Evolutionary conservation across 208 protist species (phyloP).

Genomic region (Leishmania tropica): DNA sequence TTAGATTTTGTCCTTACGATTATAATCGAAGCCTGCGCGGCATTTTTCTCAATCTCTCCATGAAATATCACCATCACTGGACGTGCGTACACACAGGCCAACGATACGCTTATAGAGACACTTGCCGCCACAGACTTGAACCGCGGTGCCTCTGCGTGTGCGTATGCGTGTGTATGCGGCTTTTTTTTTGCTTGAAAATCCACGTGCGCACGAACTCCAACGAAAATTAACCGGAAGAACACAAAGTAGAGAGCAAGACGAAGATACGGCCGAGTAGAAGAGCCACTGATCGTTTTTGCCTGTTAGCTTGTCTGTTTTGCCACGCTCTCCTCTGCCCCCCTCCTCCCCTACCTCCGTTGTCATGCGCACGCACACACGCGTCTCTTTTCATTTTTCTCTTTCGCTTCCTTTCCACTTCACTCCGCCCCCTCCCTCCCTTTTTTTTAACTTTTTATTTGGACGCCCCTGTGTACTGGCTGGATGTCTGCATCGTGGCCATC

Average conservation of each 20-base stretch:
- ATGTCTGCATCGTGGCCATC: not conserved
- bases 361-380: not conserved
- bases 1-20: not conserved
- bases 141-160: not conserved
- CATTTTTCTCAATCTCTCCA: conserved; percentile 1
- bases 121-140: not conserved
- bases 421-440: not conserved
- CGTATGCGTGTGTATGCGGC: not conserved
- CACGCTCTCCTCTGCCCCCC: conserved; percentile 12
- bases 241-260: not conserved
- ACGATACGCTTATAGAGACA: not conserved
- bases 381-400: conserved; percentile 5
- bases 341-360: not conserved
- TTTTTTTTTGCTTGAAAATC: not conserved
- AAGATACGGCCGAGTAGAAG: not conserved
- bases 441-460: too few relatives aligned
- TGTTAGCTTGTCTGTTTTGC: not conserved
- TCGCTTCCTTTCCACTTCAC: not conserved
- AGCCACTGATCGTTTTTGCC: not conserved
- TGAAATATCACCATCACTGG: not conserved
- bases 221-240: not conserved
- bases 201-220: not conserved
- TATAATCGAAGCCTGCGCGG: not conserved
- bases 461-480: not conserved
- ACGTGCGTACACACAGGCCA: not conserved